phyloP scores from a whole-genome alignment of 2,329 filamentous ascomycete genomes.

The Plenodomus biglobosus region DNA sequence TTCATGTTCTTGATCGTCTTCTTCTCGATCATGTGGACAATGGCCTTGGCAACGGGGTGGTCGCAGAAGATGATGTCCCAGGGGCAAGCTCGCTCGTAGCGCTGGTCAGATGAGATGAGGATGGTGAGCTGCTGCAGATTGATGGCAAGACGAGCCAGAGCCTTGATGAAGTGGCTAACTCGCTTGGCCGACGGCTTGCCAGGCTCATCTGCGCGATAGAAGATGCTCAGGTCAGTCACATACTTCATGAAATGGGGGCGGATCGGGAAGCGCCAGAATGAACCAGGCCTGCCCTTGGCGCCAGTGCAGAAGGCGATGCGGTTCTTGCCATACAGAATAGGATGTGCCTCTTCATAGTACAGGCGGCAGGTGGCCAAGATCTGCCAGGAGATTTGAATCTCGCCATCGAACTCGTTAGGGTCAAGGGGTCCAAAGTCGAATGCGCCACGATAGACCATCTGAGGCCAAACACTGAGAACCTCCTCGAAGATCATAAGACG shows the following conservation, averaged over 20 bases:
- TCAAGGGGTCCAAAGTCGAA: slow-evolving; percentile 13
- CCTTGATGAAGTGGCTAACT: slow-evolving; percentile 16
- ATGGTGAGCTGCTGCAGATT: slow-evolving; percentile 14
- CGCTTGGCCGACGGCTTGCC: slow-evolving; percentile 6
- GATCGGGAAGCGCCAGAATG: slow-evolving; percentile 20
- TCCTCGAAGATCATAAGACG: slow-evolving; percentile 24
- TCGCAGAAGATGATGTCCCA: slow-evolving; percentile 19
- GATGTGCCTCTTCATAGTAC: slow-evolving; percentile 18
- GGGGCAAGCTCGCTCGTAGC: slow-evolving; percentile 7
- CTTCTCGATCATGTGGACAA: slow-evolving; percentile 7
- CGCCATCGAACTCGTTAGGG: slow-evolving; percentile 9
- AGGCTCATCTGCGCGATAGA: slow-evolving; percentile 13
- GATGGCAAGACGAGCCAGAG: slow-evolving; percentile 6
- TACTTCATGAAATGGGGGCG: slow-evolving; percentile 10
- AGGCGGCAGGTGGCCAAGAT: slow-evolving; percentile 21
- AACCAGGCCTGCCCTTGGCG: slow-evolving; percentile 7
- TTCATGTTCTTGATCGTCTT: slow-evolving; percentile 8
- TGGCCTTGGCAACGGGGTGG: slow-evolving; percentile 15
- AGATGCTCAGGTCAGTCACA: slow-evolving; percentile 16
- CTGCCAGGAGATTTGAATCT: slow-evolving; percentile 14
- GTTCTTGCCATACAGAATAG: slow-evolving; percentile 21
- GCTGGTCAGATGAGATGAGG: slow-evolving; percentile 12
- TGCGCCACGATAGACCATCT: slow-evolving; percentile 13
- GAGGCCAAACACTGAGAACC: slow-evolving; percentile 11
- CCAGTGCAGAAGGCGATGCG: slow-evolving; percentile 21